Base-by-base conservation (phyloP, 306 rosid species). In the Potentilla sterilis region DNA sequence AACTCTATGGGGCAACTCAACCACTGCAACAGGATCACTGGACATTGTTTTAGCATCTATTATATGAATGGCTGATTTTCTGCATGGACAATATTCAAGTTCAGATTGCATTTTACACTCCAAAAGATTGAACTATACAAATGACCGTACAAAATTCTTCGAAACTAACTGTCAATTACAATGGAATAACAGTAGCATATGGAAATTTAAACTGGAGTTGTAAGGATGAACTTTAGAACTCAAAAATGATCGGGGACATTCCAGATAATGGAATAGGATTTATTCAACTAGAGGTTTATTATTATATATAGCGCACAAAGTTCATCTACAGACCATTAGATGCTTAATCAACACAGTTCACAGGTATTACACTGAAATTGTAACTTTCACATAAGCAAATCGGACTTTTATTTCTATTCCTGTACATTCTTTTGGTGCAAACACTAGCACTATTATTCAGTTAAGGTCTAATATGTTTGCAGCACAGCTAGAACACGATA, bases 41-140 rank as follows among this genome's bases (percentile, higher is more conserved):
- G 98, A 90, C 97, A 94, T 88, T 73, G 96, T 94, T 87, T 88
- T 88, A 22, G 97, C 98, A 81, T 94, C 89, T 32, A 92, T 66
- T 52, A 94, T 96, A 14, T 92, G 81, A 43, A 88, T 91, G 0
- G 83, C 75, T 14, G 96, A 92, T 82, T 88, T 92, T 81, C 98
- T 94, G 93, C 86, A 69, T 54, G 5, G 41, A 44, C 12, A 69
- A 73, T 43, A 18, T 40, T 77, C 76, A 75, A 11, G 70, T 46
- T 80, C 69, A 79, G 75, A 52, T 68, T 62, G 47, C 43, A 37
- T 62, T 59, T 28, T 57, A 10, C 2, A 46, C 10, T 72, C 9
- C 10, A 57, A 12, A 73, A 54, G 67, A 40, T 7, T 57, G 16
- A 58, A 57, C 77, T 8, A 35, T 48, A 49, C 41, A 48, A 6